phyloP scores from a whole-genome alignment of 371 early-diverging fungal genomes.

The Choanephora cucurbitarum region DNA sequence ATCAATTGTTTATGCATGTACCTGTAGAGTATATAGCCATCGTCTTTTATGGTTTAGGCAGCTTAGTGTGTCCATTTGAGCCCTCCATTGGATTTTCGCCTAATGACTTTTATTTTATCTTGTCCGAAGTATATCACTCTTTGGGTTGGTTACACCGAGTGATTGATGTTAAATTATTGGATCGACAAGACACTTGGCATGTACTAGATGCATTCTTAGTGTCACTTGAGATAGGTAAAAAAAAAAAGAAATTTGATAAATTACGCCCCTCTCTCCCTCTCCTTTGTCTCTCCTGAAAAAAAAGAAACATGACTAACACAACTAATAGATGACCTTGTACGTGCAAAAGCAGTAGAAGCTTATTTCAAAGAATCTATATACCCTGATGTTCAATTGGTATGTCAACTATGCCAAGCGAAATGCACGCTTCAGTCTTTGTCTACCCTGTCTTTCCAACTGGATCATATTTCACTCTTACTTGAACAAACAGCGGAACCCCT shows the following conservation, averaged over 20 bases:
- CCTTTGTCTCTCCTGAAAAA: too few relatives aligned
- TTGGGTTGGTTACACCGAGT: conserved; percentile 8
- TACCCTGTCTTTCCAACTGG: conserved; percentile 1
- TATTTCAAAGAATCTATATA: conserved; percentile 1
- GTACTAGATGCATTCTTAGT: conserved; percentile 26
- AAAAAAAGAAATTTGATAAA: background rate
- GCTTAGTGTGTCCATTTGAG: conserved; percentile 16
- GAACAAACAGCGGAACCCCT: conserved; percentile 10
- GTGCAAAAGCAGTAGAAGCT: conserved; percentile 17
- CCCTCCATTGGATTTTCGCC: background rate
- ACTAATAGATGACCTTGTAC: conserved; percentile 35
- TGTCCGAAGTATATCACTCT: conserved; percentile 10
- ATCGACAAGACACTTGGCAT: conserved; percentile 12
- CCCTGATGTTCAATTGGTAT: conserved; percentile 21
- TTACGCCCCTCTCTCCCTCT: background rate
- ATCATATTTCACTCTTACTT: conserved; percentile 9
- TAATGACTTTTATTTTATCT: conserved; percentile 1
- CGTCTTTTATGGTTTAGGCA: conserved; percentile 18
- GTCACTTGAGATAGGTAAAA: conserved; percentile 30
- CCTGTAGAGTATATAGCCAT: conserved; percentile 18
- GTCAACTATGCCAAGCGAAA: conserved; percentile 8
- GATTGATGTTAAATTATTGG: conserved; percentile 20
- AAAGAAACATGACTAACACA: too few relatives aligned
- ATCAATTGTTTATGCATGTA: background rate
- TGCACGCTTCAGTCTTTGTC: conserved; percentile 1